phyloP scores from a whole-genome alignment of 805 yeast species.

The Candida tammaniensis region DNA sequence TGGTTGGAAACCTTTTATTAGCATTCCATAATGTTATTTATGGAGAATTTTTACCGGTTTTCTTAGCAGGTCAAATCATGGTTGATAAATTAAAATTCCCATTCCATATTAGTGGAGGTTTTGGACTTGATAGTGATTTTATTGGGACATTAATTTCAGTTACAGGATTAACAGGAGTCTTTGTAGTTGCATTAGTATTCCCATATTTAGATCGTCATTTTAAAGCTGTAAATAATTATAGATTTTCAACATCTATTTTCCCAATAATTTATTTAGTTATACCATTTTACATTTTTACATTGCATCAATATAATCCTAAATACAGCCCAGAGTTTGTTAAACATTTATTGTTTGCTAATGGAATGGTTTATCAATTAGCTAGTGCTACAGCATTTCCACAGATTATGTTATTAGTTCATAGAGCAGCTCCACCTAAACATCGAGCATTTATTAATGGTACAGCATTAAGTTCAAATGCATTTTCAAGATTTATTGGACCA shows the following conservation, averaged over 20 bases:
- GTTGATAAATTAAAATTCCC: constrained; percentile 29
- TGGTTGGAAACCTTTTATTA: constrained; percentile 31
- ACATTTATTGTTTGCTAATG: constrained; percentile 24
- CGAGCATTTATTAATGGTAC: constrained; percentile 61
- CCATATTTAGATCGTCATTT: constrained; percentile 32
- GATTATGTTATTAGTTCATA: constrained; percentile 50
- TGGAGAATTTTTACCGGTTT: constrained; percentile 36
- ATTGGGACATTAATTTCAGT: constrained; percentile 36
- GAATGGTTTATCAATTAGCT: constrained; percentile 31
- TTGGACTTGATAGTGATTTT: constrained; percentile 28
- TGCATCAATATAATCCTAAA: constrained; percentile 28
- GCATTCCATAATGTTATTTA: constrained; percentile 32
- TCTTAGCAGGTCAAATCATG: constrained; percentile 29
- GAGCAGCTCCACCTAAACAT: constrained; percentile 51
- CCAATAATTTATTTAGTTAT: constrained; percentile 44
- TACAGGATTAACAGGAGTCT: constrained; percentile 36
- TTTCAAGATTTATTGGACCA: constrained; percentile 59
- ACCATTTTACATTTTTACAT: constrained; percentile 49
- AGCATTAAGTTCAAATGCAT: constrained; percentile 49
- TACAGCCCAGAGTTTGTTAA: constrained; percentile 20
- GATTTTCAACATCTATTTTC: constrained; percentile 36
- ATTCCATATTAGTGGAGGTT: constrained; percentile 34
- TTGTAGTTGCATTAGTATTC: constrained; percentile 42
- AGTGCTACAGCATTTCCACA: constrained; percentile 52
- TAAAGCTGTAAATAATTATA: constrained; percentile 44